Evolutionary conservation across 2,329 filamentous ascomycete species (phyloP).

Genomic region (Talaromyces albobiverticillius): DNA sequence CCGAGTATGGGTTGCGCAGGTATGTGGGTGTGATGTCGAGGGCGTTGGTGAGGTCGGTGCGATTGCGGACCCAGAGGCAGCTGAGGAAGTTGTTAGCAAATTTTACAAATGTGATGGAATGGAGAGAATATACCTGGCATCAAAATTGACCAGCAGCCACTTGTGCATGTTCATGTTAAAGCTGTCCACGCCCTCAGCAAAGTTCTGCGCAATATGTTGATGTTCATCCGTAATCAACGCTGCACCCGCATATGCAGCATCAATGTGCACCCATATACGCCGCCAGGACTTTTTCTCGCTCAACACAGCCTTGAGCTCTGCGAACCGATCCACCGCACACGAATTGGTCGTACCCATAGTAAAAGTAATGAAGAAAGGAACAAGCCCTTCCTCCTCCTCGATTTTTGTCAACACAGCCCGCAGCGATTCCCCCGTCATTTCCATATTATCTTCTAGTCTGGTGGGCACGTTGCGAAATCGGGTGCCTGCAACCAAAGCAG

Average conservation of each 20-base stretch:
- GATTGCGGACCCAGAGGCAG: slow-evolving; percentile 73
- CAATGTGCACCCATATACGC: slow-evolving; percentile 84
- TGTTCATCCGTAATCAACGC: slow-evolving; percentile 80
- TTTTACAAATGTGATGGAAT: too few relatives aligned
- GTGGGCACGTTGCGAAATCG: slow-evolving; percentile 70
- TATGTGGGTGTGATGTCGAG: slow-evolving; percentile 78
- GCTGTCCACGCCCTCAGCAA: slow-evolving; percentile 68
- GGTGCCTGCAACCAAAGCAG: slow-evolving; percentile 80
- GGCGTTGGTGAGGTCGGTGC: slow-evolving; percentile 73
- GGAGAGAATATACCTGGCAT: slow-evolving; percentile 55
- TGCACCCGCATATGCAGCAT: slow-evolving; percentile 88
- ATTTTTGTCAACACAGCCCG: slow-evolving; percentile 62
- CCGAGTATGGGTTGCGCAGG: slow-evolving; percentile 76
- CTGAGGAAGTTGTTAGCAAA: too few relatives aligned
- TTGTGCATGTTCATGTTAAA: slow-evolving; percentile 98
- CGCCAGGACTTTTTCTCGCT: slow-evolving; percentile 46
- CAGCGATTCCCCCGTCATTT: slow-evolving; percentile 65
- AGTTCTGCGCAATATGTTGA: slow-evolving; percentile 62
- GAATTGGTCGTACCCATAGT: slow-evolving; percentile 85
- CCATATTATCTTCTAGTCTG: slow-evolving; percentile 60
- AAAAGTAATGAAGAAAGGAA: slow-evolving; percentile 82
- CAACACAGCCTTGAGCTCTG: slow-evolving; percentile 60
- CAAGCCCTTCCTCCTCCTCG: slow-evolving; percentile 64
- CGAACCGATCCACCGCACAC: slow-evolving; percentile 81
- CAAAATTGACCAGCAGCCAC: slow-evolving; percentile 93